Base-by-base conservation (phyloP, 2,329 filamentous ascomycete genomes). In the Bipolaris cookei region DNA sequence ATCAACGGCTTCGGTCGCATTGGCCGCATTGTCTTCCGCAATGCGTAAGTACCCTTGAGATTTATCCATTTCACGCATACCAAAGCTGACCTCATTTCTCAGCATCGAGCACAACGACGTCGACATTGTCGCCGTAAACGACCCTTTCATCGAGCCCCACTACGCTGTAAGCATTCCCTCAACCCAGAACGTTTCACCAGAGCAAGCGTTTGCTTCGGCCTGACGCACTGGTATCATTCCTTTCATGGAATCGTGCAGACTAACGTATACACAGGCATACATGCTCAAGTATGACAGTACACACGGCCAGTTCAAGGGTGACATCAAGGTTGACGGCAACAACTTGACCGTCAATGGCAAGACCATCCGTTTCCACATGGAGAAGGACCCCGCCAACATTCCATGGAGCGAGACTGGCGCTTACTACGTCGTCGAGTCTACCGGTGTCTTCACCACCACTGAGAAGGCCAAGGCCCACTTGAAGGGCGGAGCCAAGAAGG, bases 1-100 rank as follows among this genome's bases (percentile, higher is more conserved):
- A 97, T 97, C 90, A 98, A 97, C 90, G 94, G 95, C 82, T 99
- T 99, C 86, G 95, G 95, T 85, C 93, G 95, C 83, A 99, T 99
- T 83, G 95, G 95, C 78, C 91, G 95, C 81, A 97, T 99, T 81
- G 87, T 98, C 86, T 95, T 98, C 90, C 92, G 94, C 85, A 98
- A 97, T 85, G 91, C 94, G 86, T 89, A 78, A 79, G 86, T 86
- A 25, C 42, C 45, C 56, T 46, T 18, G 42, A 23, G 28, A 50
- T 53, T 37, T 30, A 45, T 34, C 34, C 54, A 32, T 46, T 20
- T 46, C n/a, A 39, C 16, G 25, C 5, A 25, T 37, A 13, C 11
- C 34, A 42, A 46, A 52, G 59, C 69, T 72, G 50, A 76, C 58
- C 62, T 43, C 44, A 42, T 55, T 34, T 55, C 66, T 49, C 73